phyloP scores from a whole-genome alignment of 78 protist species.

The Dictyostelium citrinum region DNA sequence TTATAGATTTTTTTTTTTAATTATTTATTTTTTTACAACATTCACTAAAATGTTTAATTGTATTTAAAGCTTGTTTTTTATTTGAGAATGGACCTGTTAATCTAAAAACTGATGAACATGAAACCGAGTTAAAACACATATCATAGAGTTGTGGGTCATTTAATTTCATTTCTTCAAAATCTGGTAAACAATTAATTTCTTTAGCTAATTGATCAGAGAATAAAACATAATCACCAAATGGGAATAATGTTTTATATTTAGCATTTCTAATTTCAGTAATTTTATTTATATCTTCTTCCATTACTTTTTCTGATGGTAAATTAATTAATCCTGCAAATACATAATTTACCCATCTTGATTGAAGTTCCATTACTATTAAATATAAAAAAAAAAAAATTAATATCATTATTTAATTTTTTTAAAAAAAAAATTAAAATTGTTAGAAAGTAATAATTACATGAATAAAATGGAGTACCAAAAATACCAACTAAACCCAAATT shows the following conservation, averaged over 20 bases:
- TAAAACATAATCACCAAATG: background rate
- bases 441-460: background rate
- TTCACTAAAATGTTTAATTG: background rate
- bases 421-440: background rate
- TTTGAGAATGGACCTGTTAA: background rate
- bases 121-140: background rate
- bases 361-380: background rate
- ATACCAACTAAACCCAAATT: background rate
- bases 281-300: background rate
- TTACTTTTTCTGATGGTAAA: background rate
- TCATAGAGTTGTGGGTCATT: background rate
- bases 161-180: slow-evolving; percentile 4
- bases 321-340: background rate
- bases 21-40: background rate
- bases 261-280: background rate
- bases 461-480: background rate
- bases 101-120: background rate
- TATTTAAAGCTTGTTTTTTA: background rate
- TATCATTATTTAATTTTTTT: background rate
- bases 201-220: background rate
- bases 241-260: background rate
- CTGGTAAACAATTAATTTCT: background rate
- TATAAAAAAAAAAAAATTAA: background rate
- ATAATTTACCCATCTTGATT: background rate
- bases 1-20: no score